Conservation (phyloP, 2,329 filamentous ascomycete species). For the Clarireedia sp. region DNA sequence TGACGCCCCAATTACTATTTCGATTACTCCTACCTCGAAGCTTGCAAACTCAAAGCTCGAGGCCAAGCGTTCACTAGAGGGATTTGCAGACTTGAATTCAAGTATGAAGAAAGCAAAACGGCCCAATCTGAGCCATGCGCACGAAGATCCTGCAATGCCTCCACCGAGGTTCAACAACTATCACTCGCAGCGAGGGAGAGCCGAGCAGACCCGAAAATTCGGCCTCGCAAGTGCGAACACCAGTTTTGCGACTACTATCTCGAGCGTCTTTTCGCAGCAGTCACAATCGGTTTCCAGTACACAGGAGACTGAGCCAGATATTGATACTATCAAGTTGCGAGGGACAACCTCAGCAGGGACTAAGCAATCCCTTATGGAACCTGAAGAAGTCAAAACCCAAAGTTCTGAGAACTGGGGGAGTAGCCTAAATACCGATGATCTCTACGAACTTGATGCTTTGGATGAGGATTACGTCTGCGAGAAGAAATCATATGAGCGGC, state of each 20-base stretch:
- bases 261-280: slow-evolving; percentile 14
- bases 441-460: background rate
- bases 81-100: background rate
- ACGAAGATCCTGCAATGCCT: background rate
- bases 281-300: background rate
- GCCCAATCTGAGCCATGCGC: background rate
- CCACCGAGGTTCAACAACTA: background rate
- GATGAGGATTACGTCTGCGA: background rate
- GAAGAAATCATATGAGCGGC: background rate
- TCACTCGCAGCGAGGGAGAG: background rate
- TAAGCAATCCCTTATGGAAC: background rate
- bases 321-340: background rate
- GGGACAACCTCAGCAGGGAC: background rate
- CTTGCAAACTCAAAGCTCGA: background rate
- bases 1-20: background rate
- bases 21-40: background rate
- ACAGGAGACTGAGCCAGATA: slow-evolving; percentile 13
- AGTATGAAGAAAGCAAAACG: background rate
- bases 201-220: background rate
- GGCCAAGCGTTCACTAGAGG: background rate
- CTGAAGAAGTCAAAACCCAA: background rate
- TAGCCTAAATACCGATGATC: background rate
- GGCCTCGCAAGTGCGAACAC: slow-evolving; percentile 5
- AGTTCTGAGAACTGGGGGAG: background rate
- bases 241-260: slow-evolving; percentile 18